Base-by-base conservation (phyloP, 176 grass and related monocot genomes). In the Saccharum officinarum region DNA sequence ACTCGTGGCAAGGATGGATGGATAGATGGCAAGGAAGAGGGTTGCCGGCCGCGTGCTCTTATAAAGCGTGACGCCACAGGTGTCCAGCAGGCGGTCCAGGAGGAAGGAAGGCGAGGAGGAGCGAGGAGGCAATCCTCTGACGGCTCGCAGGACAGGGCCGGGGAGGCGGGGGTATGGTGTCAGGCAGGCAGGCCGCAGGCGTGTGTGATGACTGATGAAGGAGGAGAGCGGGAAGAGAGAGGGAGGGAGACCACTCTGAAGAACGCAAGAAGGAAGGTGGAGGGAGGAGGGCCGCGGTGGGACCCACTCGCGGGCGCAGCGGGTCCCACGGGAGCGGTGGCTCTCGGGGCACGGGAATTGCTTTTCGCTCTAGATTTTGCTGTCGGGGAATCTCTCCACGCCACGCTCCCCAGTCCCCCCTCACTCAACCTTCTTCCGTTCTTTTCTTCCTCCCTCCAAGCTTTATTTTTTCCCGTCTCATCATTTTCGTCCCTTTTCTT, bases 41-140 rank as follows among this genome's bases (percentile, higher is more conserved):
- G 4, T 10, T 57, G 46, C 66, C 46, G 66, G 28, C 7, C 45
- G 46, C 7, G 41, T 73, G 65, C 66, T 81, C 79, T 70, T 81
- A 81, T 81, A 81, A 75, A 69, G 45, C 33, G 66, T 8, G 49
- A 54, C 46, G 47, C 66, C 73, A 76, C 73, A 22, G 73, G 73
- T 11, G 28, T 10, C 46, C 45, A 37, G 10, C 4, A 20, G 1
- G 3, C 10, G 41, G 60, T 6, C 49, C 4, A 4, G 49, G 49
- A 52, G 13, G 8, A 5, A 30, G 25, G 28, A 41, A 14, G 18
- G 36, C 15, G 17, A 38, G 39, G 18, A 12, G 49, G 28, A 28
- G 28, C 28, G 45, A 50, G 59, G 71, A 31, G 26, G 72, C 45
- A 75, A 54, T 54, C 46, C 42, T 31, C 73, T 75, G 46, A 75